A percentile compares a stretch with the other conserved stretches of the same genome.
Evolutionary conservation across 495 filamentous ascomycete species (phyloP).

Genomic region (Parathielavia appendiculata): DNA sequence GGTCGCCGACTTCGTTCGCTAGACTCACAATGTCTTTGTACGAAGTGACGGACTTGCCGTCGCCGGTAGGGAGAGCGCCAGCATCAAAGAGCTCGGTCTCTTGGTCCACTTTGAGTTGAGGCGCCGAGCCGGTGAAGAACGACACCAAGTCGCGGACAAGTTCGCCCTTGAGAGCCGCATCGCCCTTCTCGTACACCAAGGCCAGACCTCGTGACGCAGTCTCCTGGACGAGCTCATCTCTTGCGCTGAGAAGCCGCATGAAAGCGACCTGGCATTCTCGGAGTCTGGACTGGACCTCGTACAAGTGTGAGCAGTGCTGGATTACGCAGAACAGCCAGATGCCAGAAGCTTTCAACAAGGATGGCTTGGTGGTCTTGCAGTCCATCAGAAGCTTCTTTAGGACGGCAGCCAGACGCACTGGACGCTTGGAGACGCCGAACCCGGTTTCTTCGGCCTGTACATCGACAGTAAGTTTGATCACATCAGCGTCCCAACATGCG

Average conservation of each 20-base stretch:
- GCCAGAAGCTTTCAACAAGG: slow-evolving; percentile 78
- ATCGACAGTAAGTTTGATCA: slow-evolving; percentile 47
- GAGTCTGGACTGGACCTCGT: slow-evolving; percentile 64
- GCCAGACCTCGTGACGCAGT: slow-evolving; percentile 85
- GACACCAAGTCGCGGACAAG: slow-evolving; percentile 80
- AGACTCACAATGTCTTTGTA: slow-evolving; percentile 95
- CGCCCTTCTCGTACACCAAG: slow-evolving; percentile 87
- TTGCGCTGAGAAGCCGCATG: slow-evolving; percentile 75
- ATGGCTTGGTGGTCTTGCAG: slow-evolving; percentile 77
- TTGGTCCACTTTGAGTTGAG: slow-evolving; percentile 72
- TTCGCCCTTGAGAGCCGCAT: slow-evolving; percentile 69
- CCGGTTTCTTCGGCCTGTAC: slow-evolving; percentile 34
- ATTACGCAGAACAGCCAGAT: slow-evolving; percentile 94
- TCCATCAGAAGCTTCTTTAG: slow-evolving; percentile 65
- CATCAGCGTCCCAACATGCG: slow-evolving; percentile 66
- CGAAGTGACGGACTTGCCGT: slow-evolving; percentile 81
- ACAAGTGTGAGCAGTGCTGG: slow-evolving; percentile 76
- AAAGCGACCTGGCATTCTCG: slow-evolving; percentile 81
- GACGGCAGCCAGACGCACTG: slow-evolving; percentile 47
- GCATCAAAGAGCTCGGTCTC: slow-evolving; percentile 92
- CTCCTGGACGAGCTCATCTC: slow-evolving; percentile 92
- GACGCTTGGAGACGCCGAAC: slow-evolving; percentile 34
- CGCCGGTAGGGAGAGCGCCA: slow-evolving; percentile 86
- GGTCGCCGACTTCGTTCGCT: slow-evolving; percentile 89
- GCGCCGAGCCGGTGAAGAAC: slow-evolving; percentile 72